Evolutionary conservation across 129 eudicot genomes (phyloP).

Genomic region (Tanacetum coccineum): DNA sequence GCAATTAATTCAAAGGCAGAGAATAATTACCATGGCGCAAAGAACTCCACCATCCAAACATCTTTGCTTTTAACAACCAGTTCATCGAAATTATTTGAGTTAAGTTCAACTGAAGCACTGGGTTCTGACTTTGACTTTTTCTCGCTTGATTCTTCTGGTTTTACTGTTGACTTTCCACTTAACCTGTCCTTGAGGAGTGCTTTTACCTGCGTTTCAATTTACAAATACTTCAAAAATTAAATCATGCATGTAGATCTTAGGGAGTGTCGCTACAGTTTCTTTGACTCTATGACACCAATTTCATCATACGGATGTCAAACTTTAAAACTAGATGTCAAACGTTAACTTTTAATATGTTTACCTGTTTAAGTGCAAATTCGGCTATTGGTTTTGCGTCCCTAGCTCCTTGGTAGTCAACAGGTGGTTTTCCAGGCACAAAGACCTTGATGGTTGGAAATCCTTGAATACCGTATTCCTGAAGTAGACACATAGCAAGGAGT

Average conservation of each 20-base stretch:
- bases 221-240: slow-evolving; percentile 14
- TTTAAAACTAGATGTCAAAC: slow-evolving; percentile 12
- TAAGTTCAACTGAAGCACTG: slow-evolving; percentile 73
- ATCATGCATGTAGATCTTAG: neutral
- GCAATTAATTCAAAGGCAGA: slow-evolving; percentile 2
- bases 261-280: too few species aligned
- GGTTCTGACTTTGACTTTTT: slow-evolving; percentile 67
- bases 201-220: slow-evolving; percentile 47
- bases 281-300: too few species aligned
- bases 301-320: neutral
- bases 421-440: slow-evolving; percentile 89
- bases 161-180: slow-evolving; percentile 46
- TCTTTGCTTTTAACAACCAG: slow-evolving; percentile 82
- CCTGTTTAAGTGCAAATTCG: slow-evolving; percentile 80
- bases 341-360: slow-evolving; percentile 20
- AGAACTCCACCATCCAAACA: slow-evolving; percentile 92
- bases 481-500: slow-evolving; percentile 19
- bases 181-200: slow-evolving; percentile 82
- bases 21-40: slow-evolving; percentile 84
- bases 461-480: slow-evolving; percentile 85
- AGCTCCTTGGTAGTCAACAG: slow-evolving; percentile 90
- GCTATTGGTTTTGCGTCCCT: slow-evolving; percentile 90
- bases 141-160: slow-evolving; percentile 62
- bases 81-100: slow-evolving; percentile 78
- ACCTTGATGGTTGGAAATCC: slow-evolving; percentile 97